Evolutionary conservation across 768 basidiomycete genomes (phyloP).

Genomic region (Leccinum incarnatum): DNA sequence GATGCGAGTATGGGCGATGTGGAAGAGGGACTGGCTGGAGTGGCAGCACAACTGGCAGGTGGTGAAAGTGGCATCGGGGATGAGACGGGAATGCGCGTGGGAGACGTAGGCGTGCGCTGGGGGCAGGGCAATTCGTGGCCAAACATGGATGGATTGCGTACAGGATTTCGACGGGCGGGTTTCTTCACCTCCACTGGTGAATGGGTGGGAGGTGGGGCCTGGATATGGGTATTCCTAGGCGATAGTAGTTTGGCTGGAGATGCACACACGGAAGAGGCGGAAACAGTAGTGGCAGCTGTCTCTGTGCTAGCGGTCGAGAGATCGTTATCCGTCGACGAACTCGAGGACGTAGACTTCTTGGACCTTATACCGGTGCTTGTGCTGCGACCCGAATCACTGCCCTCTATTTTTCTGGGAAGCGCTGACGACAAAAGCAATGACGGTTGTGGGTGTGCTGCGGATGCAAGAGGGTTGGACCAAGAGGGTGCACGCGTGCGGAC

Average conservation of each 20-base stretch:
- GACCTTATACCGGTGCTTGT: slow-evolving; percentile 18
- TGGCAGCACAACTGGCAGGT: slow-evolving; percentile 7
- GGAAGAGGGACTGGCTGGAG: slow-evolving; percentile 10
- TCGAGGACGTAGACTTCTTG: slow-evolving; percentile 28
- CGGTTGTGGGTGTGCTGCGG: slow-evolving; percentile 19
- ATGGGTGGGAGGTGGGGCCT: slow-evolving; percentile 21
- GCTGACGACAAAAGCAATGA: slow-evolving; percentile 24
- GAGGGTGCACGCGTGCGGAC: slow-evolving; percentile 39
- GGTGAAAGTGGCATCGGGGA: slow-evolving; percentile 25
- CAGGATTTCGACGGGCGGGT: slow-evolving; percentile 40
- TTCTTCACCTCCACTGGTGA: slow-evolving; percentile 27
- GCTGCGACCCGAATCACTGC: slow-evolving; percentile 19
- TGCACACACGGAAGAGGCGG: slow-evolving; percentile 15
- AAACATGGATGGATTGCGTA: slow-evolving; percentile 64
- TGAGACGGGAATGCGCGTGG: slow-evolving; percentile 31
- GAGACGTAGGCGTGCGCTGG: slow-evolving; percentile 33
- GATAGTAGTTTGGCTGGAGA: slow-evolving; percentile 19
- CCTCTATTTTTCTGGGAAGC: slow-evolving; percentile 11
- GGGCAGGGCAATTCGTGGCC: slow-evolving; percentile 60
- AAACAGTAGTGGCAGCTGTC: slow-evolving; percentile 30
- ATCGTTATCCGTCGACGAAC: slow-evolving; percentile 33
- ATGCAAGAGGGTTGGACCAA: slow-evolving; percentile 29
- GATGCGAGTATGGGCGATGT: slow-evolving; percentile 16
- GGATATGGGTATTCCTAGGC: slow-evolving; percentile 21
- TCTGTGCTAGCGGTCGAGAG: slow-evolving; percentile 32